Evolutionary conservation across 2,329 filamentous ascomycete genomes (phyloP).

Genomic region (Lomentospora prolificans): DNA sequence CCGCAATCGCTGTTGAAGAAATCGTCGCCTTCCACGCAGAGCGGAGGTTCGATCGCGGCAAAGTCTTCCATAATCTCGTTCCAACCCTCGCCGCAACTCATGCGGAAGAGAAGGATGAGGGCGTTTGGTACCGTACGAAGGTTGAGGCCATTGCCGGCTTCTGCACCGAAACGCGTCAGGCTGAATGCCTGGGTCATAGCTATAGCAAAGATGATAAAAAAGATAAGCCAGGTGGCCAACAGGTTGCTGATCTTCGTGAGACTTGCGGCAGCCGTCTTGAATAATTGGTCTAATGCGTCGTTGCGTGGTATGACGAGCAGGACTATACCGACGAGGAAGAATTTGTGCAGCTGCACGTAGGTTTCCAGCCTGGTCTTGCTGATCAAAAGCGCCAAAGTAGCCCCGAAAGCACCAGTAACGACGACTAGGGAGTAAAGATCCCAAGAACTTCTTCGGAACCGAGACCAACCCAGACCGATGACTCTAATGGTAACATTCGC

Average conservation of each 20-base stretch:
- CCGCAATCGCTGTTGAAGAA: conserved; percentile 92
- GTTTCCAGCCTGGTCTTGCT: conserved; percentile 46
- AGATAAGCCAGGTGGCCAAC: conserved; percentile 90
- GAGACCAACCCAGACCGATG: conserved; percentile 79
- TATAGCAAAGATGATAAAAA: conserved; percentile 94
- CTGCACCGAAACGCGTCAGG: conserved; percentile 71
- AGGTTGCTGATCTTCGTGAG: conserved; percentile 83
- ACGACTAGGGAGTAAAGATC: conserved; percentile 79
- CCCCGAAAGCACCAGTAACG: conserved; percentile 66
- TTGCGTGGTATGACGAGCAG: conserved; percentile 90
- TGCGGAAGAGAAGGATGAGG: conserved; percentile 83
- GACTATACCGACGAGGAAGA: conserved; percentile 84
- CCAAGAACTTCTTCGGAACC: conserved; percentile 90
- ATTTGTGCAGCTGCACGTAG: conserved; percentile 79
- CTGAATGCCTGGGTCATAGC: conserved; percentile 94
- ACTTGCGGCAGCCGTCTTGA: conserved; percentile 96
- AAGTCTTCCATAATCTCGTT: conserved; percentile 96
- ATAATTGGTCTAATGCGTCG: conserved; percentile 92
- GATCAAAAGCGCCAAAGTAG: conserved; percentile 70
- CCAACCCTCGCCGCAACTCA: conserved; percentile 93
- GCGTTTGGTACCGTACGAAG: conserved; percentile 91
- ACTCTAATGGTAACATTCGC: conserved; percentile 77
- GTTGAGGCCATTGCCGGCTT: conserved; percentile 73
- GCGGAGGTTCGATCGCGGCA: conserved; percentile 66
- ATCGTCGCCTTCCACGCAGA: conserved; percentile 60